A percentile compares a stretch with the other conserved stretches of the same genome.
Evolutionary conservation across 768 basidiomycete genomes (phyloP).

Genomic region (Russula virescens): DNA sequence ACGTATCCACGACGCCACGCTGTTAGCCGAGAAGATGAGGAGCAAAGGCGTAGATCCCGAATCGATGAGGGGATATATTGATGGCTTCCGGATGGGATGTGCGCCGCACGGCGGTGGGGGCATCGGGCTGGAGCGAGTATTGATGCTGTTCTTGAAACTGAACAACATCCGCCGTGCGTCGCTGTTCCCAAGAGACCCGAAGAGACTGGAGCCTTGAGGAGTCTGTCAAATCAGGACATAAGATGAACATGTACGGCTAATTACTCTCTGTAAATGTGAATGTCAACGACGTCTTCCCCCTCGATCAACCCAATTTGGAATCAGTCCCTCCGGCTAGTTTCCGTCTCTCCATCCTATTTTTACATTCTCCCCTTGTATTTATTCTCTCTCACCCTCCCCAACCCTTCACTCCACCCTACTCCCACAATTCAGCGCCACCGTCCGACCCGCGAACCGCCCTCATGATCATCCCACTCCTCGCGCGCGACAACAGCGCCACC

Average conservation of each 20-base stretch:
- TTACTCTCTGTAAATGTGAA: no score
- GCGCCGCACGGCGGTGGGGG: constrained; percentile 97
- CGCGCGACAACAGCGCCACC: background rate
- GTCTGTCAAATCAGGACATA: no score
- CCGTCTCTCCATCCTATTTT: background rate
- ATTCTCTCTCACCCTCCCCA: background rate
- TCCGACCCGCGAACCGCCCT: no score
- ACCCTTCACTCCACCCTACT: background rate
- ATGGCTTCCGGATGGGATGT: constrained; percentile 92
- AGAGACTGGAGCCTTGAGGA: constrained; percentile 75
- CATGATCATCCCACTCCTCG: constrained; percentile 13
- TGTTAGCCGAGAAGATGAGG: constrained; percentile 82
- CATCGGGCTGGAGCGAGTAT: constrained; percentile 88
- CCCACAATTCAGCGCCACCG: no score
- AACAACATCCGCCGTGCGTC: constrained; percentile 92
- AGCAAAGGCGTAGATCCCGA: constrained; percentile 85
- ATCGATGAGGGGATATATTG: constrained; percentile 87
- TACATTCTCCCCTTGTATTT: background rate
- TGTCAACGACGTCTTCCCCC: no score
- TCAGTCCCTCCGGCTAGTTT: background rate
- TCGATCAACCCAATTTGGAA: no score
- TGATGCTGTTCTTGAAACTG: constrained; percentile 97
- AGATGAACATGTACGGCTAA: no score
- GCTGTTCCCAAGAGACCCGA: constrained; percentile 96
- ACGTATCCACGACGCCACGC: constrained; percentile 85